phyloP scores from a whole-genome alignment of 352 stramenopile genomes.

The Chrysophaeum taylorii region DNA sequence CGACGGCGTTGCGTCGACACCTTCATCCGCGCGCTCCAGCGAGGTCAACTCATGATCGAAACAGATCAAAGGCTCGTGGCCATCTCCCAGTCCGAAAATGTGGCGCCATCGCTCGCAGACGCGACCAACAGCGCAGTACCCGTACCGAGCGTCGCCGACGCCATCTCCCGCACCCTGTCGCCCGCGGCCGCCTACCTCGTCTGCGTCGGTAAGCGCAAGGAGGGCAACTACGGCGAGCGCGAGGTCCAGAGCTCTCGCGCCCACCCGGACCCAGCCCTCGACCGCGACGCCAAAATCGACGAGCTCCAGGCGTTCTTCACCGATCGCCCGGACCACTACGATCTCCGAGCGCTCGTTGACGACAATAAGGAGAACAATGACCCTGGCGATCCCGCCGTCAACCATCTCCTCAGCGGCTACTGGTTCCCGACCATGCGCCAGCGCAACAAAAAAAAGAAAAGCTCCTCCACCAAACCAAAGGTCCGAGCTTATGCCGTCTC shows the following conservation, averaged over 20 bases:
- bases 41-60: background rate
- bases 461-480: too few relatives aligned
- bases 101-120: background rate
- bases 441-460: background rate
- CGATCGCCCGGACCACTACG: background rate
- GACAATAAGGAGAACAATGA: too few relatives aligned
- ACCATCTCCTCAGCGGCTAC: too few relatives aligned
- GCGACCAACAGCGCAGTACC: background rate
- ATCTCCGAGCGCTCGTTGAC: background rate
- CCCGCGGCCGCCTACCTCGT: background rate
- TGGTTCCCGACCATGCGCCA: background rate
- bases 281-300: background rate
- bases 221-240: background rate
- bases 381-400: background rate
- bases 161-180: background rate
- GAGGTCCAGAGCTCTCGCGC: background rate
- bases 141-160: background rate
- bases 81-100: background rate
- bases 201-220: background rate
- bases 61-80: background rate
- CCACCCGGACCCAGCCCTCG: background rate
- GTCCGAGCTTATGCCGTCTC: too few relatives aligned
- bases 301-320: background rate
- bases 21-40: background rate
- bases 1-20: background rate